Conservation (phyloP, 306 rosid species). For the Oxytropis ochrocephala region DNA sequence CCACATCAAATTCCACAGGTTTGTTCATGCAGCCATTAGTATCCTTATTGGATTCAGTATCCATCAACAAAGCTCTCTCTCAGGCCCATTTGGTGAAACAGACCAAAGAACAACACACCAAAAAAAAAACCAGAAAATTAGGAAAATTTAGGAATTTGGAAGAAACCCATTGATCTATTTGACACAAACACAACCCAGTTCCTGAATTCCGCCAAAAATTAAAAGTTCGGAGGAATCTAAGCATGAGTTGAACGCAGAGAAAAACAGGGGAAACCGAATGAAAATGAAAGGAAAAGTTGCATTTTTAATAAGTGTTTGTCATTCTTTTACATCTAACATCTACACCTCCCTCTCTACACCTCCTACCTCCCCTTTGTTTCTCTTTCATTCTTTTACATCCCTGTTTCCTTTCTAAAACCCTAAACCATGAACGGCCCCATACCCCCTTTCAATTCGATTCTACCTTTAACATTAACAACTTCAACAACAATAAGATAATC, state of each 20-base stretch:
- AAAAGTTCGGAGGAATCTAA: constrained; percentile 11
- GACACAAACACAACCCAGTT: constrained; percentile 13
- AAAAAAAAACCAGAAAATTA: neutral
- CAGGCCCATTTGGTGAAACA: neutral
- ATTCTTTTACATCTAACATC: too few relatives aligned
- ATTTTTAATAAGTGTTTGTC: too few relatives aligned
- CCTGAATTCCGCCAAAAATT: constrained; percentile 15
- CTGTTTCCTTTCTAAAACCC: too few relatives aligned
- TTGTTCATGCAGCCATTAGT: constrained; percentile 40
- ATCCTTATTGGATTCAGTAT: constrained; percentile 39
- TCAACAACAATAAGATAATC: too few relatives aligned
- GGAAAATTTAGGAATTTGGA: neutral
- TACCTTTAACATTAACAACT: too few relatives aligned
- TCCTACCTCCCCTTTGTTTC: too few relatives aligned
- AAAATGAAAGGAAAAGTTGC: neutral
- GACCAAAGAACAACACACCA: neutral
- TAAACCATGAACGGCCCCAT: too few relatives aligned
- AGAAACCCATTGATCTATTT: constrained; percentile 22
- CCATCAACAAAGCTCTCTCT: constrained; percentile 22
- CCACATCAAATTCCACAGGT: constrained; percentile 33
- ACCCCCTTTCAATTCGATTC: too few relatives aligned
- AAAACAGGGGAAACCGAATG: constrained; percentile 15
- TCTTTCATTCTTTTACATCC: too few relatives aligned
- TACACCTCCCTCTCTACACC: too few relatives aligned
- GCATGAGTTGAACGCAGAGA: constrained; percentile 31